Conservation (phyloP, 352 stramenopile genomes). For the Thalassiosira delicatula region DNA sequence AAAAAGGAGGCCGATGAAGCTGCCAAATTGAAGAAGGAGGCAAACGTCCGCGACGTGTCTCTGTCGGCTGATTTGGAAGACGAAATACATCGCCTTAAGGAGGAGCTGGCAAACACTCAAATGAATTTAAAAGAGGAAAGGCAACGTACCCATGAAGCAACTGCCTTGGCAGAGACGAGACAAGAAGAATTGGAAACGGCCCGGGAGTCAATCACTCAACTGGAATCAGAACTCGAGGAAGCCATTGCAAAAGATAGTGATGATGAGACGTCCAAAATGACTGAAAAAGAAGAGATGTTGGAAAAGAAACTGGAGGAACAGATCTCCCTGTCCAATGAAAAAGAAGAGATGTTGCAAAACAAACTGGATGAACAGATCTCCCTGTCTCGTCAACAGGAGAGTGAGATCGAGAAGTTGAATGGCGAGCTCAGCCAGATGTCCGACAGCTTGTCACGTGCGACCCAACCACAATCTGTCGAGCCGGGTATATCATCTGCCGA, state of each 20-base stretch:
- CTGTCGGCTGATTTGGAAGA: slow-evolving; percentile 30
- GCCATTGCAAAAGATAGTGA: background rate
- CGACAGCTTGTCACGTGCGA: too few relatives aligned
- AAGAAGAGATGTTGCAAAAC: slow-evolving; percentile 3
- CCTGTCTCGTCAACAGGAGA: slow-evolving; percentile 17
- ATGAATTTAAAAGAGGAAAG: slow-evolving; percentile 34
- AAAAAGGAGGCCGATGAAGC: background rate
- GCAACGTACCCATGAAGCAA: slow-evolving; percentile 22
- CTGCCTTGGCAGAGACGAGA: slow-evolving; percentile 1
- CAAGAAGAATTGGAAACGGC: slow-evolving; percentile 30
- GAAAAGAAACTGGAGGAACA: too few relatives aligned
- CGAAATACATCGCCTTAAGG: slow-evolving; percentile 37
- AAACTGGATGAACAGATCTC: slow-evolving; percentile 32
- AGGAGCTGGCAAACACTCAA: slow-evolving; percentile 33
- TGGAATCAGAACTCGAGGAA: slow-evolving; percentile 36
- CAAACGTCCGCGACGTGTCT: slow-evolving; percentile 21
- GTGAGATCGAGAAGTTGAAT: slow-evolving; percentile 41
- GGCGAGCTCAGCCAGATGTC: slow-evolving; percentile 12
- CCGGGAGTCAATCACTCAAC: slow-evolving; percentile 10
- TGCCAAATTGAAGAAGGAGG: slow-evolving; percentile 28
- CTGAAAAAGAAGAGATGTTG: too few relatives aligned
- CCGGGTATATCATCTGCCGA: background rate
- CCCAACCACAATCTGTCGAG: background rate
- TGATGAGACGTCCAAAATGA: background rate
- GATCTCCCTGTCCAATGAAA: background rate